Conservation (phyloP, 352 stramenopile genomes). For the Globisporangium iwayamae region DNA sequence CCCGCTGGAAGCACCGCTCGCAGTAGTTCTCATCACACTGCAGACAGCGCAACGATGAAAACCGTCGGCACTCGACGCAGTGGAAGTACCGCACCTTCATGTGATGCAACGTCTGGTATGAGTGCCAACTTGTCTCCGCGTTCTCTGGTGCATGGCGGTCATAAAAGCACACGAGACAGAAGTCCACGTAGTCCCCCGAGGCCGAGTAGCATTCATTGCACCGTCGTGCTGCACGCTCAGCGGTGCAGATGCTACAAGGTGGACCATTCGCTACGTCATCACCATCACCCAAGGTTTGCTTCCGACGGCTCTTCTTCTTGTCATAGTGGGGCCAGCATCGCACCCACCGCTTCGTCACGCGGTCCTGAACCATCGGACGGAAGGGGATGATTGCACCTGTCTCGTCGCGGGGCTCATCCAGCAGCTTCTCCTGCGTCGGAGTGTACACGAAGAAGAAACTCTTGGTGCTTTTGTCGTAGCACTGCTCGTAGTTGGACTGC, state of each 20-base stretch:
- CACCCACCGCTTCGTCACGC: constrained; percentile 64
- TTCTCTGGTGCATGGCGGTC: constrained; percentile 38
- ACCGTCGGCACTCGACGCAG: constrained; percentile 71
- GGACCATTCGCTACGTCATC: constrained; percentile 9
- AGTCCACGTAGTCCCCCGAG: constrained; percentile 65
- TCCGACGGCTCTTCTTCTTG: constrained; percentile 3
- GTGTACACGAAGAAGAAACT: constrained; percentile 67
- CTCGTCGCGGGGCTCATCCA: constrained; percentile 56
- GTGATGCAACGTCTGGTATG: constrained; percentile 50
- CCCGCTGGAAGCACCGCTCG: constrained; percentile 63
- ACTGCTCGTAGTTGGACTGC: constrained; percentile 65
- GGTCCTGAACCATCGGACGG: constrained; percentile 71
- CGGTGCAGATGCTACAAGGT: constrained; percentile 54
- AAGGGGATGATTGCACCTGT: constrained; percentile 45
- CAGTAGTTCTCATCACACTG: constrained; percentile 81
- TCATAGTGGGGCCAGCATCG: constrained; percentile 64
- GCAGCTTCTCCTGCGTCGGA: constrained; percentile 59
- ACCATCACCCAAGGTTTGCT: constrained; percentile 5
- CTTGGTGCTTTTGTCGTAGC: constrained; percentile 44
- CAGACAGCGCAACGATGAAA: constrained; percentile 57
- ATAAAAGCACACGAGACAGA: constrained; percentile 74
- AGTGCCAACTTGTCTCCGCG: constrained; percentile 42
- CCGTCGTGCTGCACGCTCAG: constrained; percentile 51
- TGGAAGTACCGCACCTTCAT: constrained; percentile 38
- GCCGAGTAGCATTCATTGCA: constrained; percentile 67